Evolutionary conservation across 1,284 basidiomycete species (phyloP), one percentile per base, ranked within the genome.

Genomic region (Mycena sp.): DNA sequence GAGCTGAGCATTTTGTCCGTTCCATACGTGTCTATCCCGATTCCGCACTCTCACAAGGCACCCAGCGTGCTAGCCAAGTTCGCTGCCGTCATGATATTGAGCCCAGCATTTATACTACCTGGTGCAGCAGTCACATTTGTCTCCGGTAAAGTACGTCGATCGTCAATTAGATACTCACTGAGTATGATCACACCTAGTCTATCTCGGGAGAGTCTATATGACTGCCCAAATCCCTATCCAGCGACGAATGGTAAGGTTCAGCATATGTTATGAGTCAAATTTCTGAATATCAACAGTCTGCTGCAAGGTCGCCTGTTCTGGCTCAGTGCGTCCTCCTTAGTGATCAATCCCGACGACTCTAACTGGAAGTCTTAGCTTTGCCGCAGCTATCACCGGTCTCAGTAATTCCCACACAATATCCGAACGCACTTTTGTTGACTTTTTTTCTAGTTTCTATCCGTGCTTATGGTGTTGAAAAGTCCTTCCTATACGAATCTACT

Each of bases 211-310:
- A 73, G n/a, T 88, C 29, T 88, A 86, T 69, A 90, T 93, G 71
- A 86, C 86, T 70, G 87, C 88, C 17, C 91, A 93, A 73, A 78
- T 93, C 26, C 85, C 87, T 11, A 88, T 92, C 54, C 93, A 93
- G 71, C 82, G 88, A 12, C 88, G 91, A 72, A 88, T 87, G 87
- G 86, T 83, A 53, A 88, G 87, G 81, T 87, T 71, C 14, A 10
- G 7, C n/a, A 5, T 30, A 17, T 35, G 38, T 30, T 9, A n/a
- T 40, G 23, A 49, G 16, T 51, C 26, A 12, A 40, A 19, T 7
- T 23, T 4, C 45, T 44, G 21, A 61, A 19, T 5, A 28, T 29
- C 12, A 12, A 32, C 32, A 63, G 61, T 86, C 84, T 45, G 90
- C 89, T 71, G 81, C 85, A 4, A 81, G 78, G 44, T 77, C 84